Conservation (phyloP, 176 grass and related monocot genomes). For the Ananas comosus region DNA sequence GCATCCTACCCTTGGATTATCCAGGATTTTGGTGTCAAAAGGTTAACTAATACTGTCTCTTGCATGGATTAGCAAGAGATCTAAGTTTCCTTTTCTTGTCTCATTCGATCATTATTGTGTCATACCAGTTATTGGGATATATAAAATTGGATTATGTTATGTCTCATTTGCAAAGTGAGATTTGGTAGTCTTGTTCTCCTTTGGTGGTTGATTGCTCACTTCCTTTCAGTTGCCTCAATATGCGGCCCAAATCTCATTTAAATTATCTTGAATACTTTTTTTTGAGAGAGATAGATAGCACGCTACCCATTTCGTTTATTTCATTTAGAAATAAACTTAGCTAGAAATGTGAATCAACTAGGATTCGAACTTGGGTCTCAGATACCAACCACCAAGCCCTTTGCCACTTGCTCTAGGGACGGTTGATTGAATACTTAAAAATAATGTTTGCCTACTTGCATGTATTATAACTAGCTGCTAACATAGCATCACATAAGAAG, state of each 20-base stretch:
- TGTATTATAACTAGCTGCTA: no score
- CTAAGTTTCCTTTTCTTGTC: constrained; percentile 28
- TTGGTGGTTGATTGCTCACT: background rate
- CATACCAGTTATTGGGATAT: constrained; percentile 1
- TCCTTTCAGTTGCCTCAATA: background rate
- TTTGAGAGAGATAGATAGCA: no score
- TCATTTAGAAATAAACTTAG: no score
- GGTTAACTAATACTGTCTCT: constrained; percentile 59
- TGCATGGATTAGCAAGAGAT: constrained; percentile 32
- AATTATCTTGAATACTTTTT: background rate
- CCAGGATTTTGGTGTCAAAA: background rate
- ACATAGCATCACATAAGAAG: no score
- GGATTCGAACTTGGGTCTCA: no score
- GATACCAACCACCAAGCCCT: no score
- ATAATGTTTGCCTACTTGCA: no score
- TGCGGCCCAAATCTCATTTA: background rate
- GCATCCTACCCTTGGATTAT: constrained; percentile 19
- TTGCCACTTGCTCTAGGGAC: no score
- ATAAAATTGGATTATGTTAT: constrained; percentile 10
- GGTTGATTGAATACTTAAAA: no score
- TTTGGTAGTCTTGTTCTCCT: background rate
- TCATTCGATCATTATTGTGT: constrained; percentile 32
- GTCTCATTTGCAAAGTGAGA: constrained; percentile 1
- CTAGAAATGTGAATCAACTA: no score
- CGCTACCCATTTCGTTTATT: no score